Percentiles rank a stretch among this genome's conserved stretches.
These are phyloP conservation scores for Pleurotus salmoneostramineus DNA, from an alignment of 768 basidiomycete genomes.

Conservation along the genomic window DNA sequence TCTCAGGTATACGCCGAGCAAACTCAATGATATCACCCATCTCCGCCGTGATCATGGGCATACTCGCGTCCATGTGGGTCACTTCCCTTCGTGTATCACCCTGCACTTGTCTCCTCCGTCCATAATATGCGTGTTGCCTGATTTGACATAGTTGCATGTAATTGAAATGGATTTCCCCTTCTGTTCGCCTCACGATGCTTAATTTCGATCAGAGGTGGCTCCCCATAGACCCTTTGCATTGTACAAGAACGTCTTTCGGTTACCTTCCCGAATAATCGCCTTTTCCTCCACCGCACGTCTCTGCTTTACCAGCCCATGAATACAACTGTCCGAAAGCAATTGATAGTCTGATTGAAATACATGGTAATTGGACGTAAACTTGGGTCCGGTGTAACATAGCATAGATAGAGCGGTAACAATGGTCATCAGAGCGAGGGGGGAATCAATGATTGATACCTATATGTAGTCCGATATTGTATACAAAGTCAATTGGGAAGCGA, in stretches of 20 bases:
- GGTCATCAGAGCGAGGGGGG: too few species aligned
- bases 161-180: not conserved
- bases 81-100: not conserved
- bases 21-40: conserved; percentile 33
- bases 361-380: not conserved
- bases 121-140: not conserved
- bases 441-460: too few species aligned
- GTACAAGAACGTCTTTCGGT: not conserved
- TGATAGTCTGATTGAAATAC: not conserved
- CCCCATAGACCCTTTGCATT: not conserved
- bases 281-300: too few species aligned
- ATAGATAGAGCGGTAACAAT: too few species aligned
- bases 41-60: not conserved
- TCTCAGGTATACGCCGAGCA: conserved; percentile 69
- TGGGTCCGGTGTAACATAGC: not conserved
- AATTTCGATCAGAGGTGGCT: not conserved
- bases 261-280: not conserved
- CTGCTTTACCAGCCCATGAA: too few species aligned
- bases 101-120: not conserved
- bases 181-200: not conserved
- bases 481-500: too few species aligned
- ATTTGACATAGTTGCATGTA: not conserved
- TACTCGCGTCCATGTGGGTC: not conserved
- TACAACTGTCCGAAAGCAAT: not conserved
- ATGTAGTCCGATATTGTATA: too few species aligned